A percentile compares a stretch with the other conserved stretches of the same genome.
Conservation (phyloP, 1,139 yeast genomes). For the Kurtzmaniella quercitrusa region DNA sequence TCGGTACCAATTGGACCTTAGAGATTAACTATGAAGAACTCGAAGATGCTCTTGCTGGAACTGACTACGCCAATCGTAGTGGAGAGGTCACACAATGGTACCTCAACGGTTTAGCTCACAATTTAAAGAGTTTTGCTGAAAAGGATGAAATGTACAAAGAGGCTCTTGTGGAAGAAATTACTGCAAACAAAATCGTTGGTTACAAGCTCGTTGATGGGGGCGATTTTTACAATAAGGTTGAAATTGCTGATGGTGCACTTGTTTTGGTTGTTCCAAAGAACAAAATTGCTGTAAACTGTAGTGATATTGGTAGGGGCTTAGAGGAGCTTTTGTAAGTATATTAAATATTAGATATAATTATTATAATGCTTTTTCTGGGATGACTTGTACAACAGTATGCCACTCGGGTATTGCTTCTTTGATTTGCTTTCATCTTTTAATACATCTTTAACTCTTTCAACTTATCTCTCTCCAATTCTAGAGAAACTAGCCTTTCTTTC, state of each 20-base stretch:
- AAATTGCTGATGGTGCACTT: slow-evolving; percentile 1
- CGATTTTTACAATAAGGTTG: slow-evolving; percentile 6
- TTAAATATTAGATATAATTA: neutral
- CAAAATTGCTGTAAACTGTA: slow-evolving; percentile 7
- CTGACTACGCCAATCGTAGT: slow-evolving; percentile 6
- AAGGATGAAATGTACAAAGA: slow-evolving; percentile 12
- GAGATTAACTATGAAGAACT: slow-evolving; percentile 10
- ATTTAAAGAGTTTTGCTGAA: slow-evolving; percentile 4
- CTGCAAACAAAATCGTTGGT: slow-evolving; percentile 7
- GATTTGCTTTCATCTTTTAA: too few relatives aligned
- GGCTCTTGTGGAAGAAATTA: slow-evolving; percentile 10
- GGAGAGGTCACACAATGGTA: slow-evolving; percentile 11
- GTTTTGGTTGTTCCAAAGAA: slow-evolving; percentile 7
- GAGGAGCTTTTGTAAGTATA: slow-evolving; percentile 5
- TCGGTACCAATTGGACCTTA: slow-evolving; percentile 10
- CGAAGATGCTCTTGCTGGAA: slow-evolving; percentile 5
- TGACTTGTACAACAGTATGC: too few relatives aligned
- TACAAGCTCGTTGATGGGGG: slow-evolving; percentile 7
- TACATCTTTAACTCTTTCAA: too few relatives aligned
- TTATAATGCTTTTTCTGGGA: too few relatives aligned
- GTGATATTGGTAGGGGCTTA: slow-evolving; percentile 7
- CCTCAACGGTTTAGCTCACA: slow-evolving; percentile 6
- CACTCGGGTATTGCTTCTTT: too few relatives aligned
- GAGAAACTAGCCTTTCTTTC: too few relatives aligned
- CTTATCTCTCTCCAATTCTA: too few relatives aligned